Evolutionary conservation across 768 basidiomycete genomes (phyloP), one percentile per base, ranked within the genome.

Genomic region (Leccinum olivaceopallidum): DNA sequence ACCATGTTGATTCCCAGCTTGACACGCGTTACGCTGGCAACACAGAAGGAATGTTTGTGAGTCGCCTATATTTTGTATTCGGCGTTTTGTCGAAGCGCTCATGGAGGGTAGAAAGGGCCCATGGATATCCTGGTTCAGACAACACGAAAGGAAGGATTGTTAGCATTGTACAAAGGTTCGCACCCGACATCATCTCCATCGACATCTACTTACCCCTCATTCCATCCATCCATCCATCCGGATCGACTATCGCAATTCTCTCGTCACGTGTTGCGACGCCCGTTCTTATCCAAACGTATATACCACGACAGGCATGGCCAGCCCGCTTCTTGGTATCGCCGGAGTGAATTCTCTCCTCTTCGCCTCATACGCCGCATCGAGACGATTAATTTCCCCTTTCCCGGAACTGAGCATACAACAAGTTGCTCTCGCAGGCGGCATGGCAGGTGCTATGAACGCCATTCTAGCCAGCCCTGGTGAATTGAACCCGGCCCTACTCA

Each of bases 271-370:
- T 6, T 20, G 16, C 28, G 5, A 34, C 20, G 7, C 18, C 16
- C 13, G 18, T 28, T 34, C 52, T 49, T 20, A 39, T 55, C 4
- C 12, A 47, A n/a, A 28, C 7, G 24, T 10, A 6, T 37, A 22
- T 22, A 22, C 6, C 16, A 3, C 36, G 9, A 44, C 32, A 61
- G 94, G 94, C 39, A 95, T 95, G 94, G 81, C 87, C 2, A 93
- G 90, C 56, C 96, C 97, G 0, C 81, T 98, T 9, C 60, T 97
- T 49, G 97, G 97, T 18, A 90, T 98, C 28, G 93, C 95, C 2
- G 95, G 92, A 9, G 96, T 98, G 67, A 98, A 98, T 76, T 96
- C 94, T 4, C 82, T 98, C 13, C 83, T 98, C 13, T 99, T 98
- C 76, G 90, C 92, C 1, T 87, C 95, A 0, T 98, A 96, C 68